A percentile compares a stretch with the other conserved stretches of the same genome.
Evolutionary conservation across 768 basidiomycete species (phyloP).

Genomic region (Megacollybia marginata): DNA sequence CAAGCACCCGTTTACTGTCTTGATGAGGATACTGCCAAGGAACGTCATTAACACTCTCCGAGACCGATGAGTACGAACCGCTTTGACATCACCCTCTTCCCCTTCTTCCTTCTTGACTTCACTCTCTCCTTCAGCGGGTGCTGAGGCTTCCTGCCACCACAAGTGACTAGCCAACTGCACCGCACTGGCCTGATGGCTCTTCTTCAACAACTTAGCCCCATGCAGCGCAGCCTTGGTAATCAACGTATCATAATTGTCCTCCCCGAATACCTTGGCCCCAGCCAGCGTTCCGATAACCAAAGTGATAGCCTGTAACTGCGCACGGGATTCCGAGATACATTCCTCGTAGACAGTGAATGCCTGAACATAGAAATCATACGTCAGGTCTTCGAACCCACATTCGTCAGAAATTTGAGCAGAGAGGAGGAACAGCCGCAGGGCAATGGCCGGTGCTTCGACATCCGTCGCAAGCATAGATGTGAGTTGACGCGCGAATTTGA

Average conservation of each 20-base stretch:
- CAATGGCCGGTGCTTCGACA: constrained; percentile 88
- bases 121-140: constrained; percentile 31
- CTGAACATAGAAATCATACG: constrained; percentile 97
- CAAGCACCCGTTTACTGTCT: constrained; percentile 95
- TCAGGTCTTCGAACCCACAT: constrained; percentile 90
- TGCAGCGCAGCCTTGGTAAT: constrained; percentile 99
- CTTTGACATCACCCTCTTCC: constrained; percentile 37
- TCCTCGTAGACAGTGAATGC: constrained; percentile 98
- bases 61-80: constrained; percentile 35
- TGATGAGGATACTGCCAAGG: constrained; percentile 66
- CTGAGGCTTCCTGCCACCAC: constrained; percentile 88
- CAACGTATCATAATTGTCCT: constrained; percentile 94
- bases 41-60: not conserved
- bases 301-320: constrained; percentile 95
- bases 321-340: constrained; percentile 90
- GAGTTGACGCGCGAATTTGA: constrained; percentile 92
- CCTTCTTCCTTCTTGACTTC: constrained; percentile 31
- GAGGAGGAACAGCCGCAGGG: constrained; percentile 90
- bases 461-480: constrained; percentile 89
- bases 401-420: constrained; percentile 94
- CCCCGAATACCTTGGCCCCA: constrained; percentile 82
- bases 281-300: constrained; percentile 89
- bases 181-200: constrained; percentile 94
- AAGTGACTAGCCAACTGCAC: constrained; percentile 93
- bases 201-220: constrained; percentile 93